These are phyloP conservation scores for Amphicarpaea edgeworthii DNA, from an alignment of 306 rosid genomes.

Conservation along the genomic window DNA sequence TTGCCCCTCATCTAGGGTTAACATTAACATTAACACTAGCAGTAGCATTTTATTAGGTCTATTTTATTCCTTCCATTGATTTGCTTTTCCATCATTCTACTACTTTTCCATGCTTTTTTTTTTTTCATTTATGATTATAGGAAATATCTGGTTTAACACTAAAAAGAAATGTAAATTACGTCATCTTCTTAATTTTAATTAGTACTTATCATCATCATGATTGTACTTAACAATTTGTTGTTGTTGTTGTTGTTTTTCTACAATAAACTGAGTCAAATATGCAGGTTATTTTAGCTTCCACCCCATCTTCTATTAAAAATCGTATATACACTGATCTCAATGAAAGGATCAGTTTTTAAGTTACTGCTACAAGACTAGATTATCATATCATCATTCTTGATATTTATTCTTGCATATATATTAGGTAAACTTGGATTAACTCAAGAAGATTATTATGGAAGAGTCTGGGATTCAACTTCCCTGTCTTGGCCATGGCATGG, in stretches of 20 bases:
- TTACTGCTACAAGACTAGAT: not conserved
- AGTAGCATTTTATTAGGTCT: conserved; percentile 13
- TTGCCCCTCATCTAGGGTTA: conserved; percentile 38
- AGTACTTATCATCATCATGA: conserved; percentile 18
- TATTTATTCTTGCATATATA: not conserved
- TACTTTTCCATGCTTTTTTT: not conserved
- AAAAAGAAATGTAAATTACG: not conserved
- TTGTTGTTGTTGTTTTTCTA: not conserved
- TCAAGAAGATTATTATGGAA: not conserved
- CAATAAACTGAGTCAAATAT: not conserved
- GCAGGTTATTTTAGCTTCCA: not conserved
- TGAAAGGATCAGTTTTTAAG: conserved; percentile 21
- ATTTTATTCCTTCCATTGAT: not conserved
- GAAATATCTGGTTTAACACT: not conserved
- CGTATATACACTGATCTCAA: not conserved
- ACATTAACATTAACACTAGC: too few species aligned
- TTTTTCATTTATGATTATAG: not conserved
- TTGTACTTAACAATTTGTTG: not conserved
- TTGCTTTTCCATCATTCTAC: conserved; percentile 15
- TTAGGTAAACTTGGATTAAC: not conserved
- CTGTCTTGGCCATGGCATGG: not conserved
- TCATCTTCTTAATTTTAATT: conserved; percentile 24
- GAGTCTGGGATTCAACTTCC: not conserved
- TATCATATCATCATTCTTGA: conserved; percentile 2
- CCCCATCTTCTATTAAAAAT: not conserved